A percentile compares a stretch with the other conserved stretches of the same genome.
phyloP scores from a whole-genome alignment of 129 eudicot species.

The Tagetes patula region DNA sequence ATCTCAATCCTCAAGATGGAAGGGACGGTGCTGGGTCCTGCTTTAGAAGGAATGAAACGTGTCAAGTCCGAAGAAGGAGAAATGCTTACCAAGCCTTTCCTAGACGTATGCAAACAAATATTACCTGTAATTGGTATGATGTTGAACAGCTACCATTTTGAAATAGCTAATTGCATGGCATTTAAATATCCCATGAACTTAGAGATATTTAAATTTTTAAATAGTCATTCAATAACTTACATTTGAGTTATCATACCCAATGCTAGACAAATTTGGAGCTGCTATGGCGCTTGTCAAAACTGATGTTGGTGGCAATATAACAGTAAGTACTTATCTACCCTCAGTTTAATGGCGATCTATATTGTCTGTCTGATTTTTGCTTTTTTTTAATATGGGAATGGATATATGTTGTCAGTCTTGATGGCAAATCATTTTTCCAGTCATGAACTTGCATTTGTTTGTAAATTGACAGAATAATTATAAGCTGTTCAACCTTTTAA shows the following conservation, averaged over 20 bases:
- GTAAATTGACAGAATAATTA: background rate
- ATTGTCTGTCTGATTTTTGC: background rate
- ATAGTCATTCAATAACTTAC: constrained; percentile 17
- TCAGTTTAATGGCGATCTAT: background rate
- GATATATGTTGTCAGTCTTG: background rate
- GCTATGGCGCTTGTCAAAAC: constrained; percentile 83
- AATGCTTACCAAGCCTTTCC: constrained; percentile 83
- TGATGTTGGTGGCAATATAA: constrained; percentile 76
- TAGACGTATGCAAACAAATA: constrained; percentile 88
- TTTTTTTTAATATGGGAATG: background rate
- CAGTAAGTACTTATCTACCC: constrained; percentile 48
- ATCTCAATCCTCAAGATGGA: constrained; percentile 43
- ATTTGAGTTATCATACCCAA: constrained; percentile 3
- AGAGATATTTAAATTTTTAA: background rate
- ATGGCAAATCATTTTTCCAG: background rate
- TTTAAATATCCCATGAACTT: background rate
- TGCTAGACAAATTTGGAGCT: constrained; percentile 78
- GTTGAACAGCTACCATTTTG: too few species aligned
- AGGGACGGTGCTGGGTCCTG: constrained; percentile 74
- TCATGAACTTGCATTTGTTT: background rate
- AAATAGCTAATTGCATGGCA: background rate
- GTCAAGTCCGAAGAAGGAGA: constrained; percentile 77
- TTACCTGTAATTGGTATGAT: constrained; percentile 80
- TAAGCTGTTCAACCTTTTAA: background rate
- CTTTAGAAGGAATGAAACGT: constrained; percentile 77